A percentile compares a stretch with the other conserved stretches of the same genome.
Evolutionary conservation across 805 yeast genomes (phyloP).

Genomic region (Pichia nakasei): DNA sequence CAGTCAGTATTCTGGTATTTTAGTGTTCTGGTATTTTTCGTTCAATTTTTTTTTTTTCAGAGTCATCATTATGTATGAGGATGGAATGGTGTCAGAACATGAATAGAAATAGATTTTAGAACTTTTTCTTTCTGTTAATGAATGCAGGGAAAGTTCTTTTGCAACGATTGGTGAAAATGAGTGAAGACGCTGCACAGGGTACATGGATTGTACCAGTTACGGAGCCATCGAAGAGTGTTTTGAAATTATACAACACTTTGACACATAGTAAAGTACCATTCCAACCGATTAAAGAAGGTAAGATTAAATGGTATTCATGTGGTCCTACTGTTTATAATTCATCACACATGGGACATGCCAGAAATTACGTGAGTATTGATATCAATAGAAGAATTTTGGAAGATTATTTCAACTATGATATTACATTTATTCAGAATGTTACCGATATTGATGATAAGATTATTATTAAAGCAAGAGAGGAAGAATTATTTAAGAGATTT

Average conservation of each 20-base stretch:
- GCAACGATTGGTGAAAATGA: conserved; percentile 12
- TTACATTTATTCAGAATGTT: conserved; percentile 87
- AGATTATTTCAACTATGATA: conserved; percentile 86
- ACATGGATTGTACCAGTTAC: conserved; percentile 26
- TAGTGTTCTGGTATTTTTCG: too few species aligned
- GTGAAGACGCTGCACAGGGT: neutral
- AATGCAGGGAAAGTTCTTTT: conserved; percentile 1
- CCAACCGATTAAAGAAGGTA: conserved; percentile 53
- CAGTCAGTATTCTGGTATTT: too few species aligned
- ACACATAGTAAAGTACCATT: conserved; percentile 77
- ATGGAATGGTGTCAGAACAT: too few species aligned
- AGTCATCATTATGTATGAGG: too few species aligned
- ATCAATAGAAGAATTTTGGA: conserved; percentile 83
- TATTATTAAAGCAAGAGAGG: conserved; percentile 89
- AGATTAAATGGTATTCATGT: conserved; percentile 92
- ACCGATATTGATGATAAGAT: conserved; percentile 99
- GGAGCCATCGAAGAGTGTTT: conserved; percentile 14
- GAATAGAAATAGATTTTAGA: too few species aligned
- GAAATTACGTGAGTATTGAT: conserved; percentile 92
- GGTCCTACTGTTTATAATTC: conserved; percentile 98
- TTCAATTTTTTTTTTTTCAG: too few species aligned
- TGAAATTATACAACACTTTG: conserved; percentile 72
- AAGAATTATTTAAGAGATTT: conserved; percentile 63
- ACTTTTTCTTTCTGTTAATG: neutral
- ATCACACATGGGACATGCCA: conserved; percentile 97